Evolutionary conservation across 2,329 filamentous ascomycete genomes (phyloP), one percentile per base, ranked within the genome.

Genomic region (Beauveria pseudobassiana): DNA sequence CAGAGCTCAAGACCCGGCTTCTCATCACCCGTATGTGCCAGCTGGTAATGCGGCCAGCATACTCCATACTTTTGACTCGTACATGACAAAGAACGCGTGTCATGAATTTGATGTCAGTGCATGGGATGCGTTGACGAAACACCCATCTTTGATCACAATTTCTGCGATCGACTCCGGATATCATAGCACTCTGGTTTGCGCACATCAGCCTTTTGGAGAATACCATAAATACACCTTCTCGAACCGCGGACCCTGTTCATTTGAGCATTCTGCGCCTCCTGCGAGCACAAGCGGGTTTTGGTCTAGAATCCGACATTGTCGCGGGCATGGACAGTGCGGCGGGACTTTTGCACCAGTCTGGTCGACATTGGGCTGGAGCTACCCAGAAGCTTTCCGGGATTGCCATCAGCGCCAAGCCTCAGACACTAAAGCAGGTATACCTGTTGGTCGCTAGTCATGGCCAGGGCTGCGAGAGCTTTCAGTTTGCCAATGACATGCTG

Each of bases 121-220:
- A 12, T 14, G 18, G 14, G 38, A n/a, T 16, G 52, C 14, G 30
- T 38, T 45, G 34, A 22, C 22, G 0, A 24, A 34, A 46, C 49
- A 26, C 7, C 24, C 42, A 26, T 4, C 18, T 28, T 3, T 46
- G 6, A 16, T 24, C 5, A 34, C 26, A 30, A 5, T 16, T 8
- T 56, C 26, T 3, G 18, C 24, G 6, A 26, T 45, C 53, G 42
- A 10, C 24, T 51, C 22, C 48, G 48, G 38, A 43, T 8, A 61
- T 54, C n/a, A 38, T 61, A 3, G 49, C 58, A 9, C 49, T 61
- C n/a, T 61, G 58, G 58, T 61, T 61, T 18, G 50, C 58, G 24
- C 58, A 61, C 3, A 42, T 61, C 18, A 24, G 48, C 5, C 40
- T 61, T 16, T 26, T 61, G 49, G 58, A 61, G 22, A 48, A 48